Percentiles rank a stretch among this genome's conserved stretches.
These are phyloP conservation scores for Lentinula sp. DNA, from an alignment of 768 basidiomycete genomes.

Conservation along the genomic window DNA sequence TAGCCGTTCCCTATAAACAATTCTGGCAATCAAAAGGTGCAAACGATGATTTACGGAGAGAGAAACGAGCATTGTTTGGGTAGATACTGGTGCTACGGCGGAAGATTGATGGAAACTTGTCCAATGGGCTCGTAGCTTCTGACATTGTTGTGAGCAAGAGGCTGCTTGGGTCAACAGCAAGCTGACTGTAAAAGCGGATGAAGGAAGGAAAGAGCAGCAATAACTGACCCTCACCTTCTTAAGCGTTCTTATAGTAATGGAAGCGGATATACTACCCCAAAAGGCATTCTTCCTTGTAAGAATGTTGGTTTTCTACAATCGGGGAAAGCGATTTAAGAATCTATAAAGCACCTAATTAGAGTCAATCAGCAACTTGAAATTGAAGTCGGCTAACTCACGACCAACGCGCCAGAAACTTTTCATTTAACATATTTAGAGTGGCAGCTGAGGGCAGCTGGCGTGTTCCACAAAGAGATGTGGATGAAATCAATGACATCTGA, in stretches of 20 bases:
- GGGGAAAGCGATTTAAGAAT: neutral
- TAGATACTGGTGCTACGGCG: slow-evolving; percentile 9
- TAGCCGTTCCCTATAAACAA: slow-evolving; percentile 7
- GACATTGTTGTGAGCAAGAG: neutral
- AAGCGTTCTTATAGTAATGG: neutral
- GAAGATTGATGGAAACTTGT: slow-evolving; percentile 17
- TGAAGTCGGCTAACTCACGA: neutral
- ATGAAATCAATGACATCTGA: neutral
- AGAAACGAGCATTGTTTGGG: slow-evolving; percentile 6
- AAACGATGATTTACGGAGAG: neutral
- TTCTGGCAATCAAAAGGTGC: neutral
- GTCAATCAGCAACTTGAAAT: neutral
- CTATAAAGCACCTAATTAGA: neutral
- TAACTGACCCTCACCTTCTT: neutral
- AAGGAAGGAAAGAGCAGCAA: neutral
- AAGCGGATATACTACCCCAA: neutral
- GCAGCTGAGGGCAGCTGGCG: neutral
- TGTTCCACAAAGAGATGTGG: too few species aligned
- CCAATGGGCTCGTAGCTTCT: neutral
- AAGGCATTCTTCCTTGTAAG: neutral
- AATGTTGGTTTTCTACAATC: neutral
- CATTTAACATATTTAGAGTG: neutral
- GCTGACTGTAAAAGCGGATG: neutral
- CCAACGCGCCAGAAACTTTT: neutral
- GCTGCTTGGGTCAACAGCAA: neutral